These are phyloP conservation scores for Herpotrichia juniperi DNA, from an alignment of 2,329 filamentous ascomycete genomes.

Conservation along the genomic window DNA sequence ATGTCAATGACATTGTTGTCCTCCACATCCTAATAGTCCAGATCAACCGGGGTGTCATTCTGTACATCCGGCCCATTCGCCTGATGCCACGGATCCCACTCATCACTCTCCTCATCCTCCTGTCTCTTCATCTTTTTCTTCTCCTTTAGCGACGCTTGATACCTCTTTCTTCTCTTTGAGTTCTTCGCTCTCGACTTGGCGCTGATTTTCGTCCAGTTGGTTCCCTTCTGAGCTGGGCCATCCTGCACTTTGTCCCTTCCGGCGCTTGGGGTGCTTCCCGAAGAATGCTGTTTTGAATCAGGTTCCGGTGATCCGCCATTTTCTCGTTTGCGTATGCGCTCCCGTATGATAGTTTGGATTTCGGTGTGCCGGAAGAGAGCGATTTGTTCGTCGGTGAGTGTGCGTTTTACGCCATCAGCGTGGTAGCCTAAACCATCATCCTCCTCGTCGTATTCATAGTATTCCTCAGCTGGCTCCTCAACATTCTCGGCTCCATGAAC, in stretches of 20 bases:
- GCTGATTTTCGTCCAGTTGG: constrained; percentile 36
- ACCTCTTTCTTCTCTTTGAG: constrained; percentile 47
- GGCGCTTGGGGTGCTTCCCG: neutral
- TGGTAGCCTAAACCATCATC: constrained; percentile 83
- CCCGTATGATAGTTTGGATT: constrained; percentile 69
- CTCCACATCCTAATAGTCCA: constrained; percentile 54
- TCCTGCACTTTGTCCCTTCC: constrained; percentile 16
- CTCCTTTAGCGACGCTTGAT: neutral
- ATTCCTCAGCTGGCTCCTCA: constrained; percentile 42
- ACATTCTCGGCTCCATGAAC: constrained; percentile 34
- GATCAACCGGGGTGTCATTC: constrained; percentile 45
- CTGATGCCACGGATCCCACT: constrained; percentile 53
- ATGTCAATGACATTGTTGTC: neutral
- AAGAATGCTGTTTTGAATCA: neutral
- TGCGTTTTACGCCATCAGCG: constrained; percentile 82
- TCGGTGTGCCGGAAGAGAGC: constrained; percentile 90
- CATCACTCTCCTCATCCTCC: constrained; percentile 43
- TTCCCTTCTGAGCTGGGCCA: constrained; percentile 22
- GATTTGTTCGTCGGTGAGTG: constrained; percentile 89
- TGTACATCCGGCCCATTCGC: constrained; percentile 52
- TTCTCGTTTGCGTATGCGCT: constrained; percentile 31
- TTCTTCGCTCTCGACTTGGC: constrained; percentile 26
- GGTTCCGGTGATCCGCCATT: constrained; percentile 18
- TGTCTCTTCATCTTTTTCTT: constrained; percentile 42
- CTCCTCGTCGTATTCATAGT: constrained; percentile 45